Conservation (phyloP, 2,329 filamentous ascomycete species). For the Amphichorda felina region DNA sequence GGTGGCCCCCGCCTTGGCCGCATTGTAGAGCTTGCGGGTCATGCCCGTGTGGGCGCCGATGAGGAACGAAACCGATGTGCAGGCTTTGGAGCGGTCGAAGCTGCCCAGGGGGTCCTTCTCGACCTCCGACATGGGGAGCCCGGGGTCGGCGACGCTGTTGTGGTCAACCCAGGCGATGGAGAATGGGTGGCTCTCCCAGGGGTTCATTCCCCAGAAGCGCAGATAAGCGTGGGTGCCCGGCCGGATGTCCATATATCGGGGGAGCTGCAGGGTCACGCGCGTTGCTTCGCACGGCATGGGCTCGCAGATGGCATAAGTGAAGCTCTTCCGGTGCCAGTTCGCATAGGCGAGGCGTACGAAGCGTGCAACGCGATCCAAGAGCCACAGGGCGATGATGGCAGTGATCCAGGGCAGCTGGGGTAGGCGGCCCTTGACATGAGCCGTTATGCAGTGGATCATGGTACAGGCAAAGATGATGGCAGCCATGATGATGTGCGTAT, state of each 20-base stretch:
- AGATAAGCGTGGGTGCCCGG: conserved; percentile 68
- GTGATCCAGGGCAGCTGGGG: conserved; percentile 66
- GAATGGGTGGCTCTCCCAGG: conserved; percentile 69
- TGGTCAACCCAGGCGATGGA: conserved; percentile 65
- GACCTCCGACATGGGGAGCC: conserved; percentile 21
- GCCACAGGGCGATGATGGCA: conserved; percentile 67
- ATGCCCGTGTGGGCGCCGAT: conserved; percentile 82
- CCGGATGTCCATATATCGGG: conserved; percentile 51
- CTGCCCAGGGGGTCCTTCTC: conserved; percentile 23
- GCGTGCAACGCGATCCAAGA: conserved; percentile 54
- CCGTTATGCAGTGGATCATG: conserved; percentile 65
- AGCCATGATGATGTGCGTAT: conserved; percentile 69
- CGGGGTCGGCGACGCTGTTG: conserved; percentile 28
- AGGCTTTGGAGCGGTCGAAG: conserved; percentile 27
- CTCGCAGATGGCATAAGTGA: conserved; percentile 55
- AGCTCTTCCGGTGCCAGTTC: conserved; percentile 49
- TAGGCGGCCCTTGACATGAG: conserved; percentile 51
- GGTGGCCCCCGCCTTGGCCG: conserved; percentile 28
- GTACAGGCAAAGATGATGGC: conserved; percentile 56
- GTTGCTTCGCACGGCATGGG: conserved; percentile 57
- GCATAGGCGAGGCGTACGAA: conserved; percentile 51
- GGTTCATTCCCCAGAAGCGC: conserved; percentile 52
- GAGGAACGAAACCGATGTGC: conserved; percentile 61
- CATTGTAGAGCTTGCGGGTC: conserved; percentile 69
- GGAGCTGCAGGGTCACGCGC: conserved; percentile 58